phyloP scores from a whole-genome alignment of 768 basidiomycete species.

The Psilocybe subaeruginosa region DNA sequence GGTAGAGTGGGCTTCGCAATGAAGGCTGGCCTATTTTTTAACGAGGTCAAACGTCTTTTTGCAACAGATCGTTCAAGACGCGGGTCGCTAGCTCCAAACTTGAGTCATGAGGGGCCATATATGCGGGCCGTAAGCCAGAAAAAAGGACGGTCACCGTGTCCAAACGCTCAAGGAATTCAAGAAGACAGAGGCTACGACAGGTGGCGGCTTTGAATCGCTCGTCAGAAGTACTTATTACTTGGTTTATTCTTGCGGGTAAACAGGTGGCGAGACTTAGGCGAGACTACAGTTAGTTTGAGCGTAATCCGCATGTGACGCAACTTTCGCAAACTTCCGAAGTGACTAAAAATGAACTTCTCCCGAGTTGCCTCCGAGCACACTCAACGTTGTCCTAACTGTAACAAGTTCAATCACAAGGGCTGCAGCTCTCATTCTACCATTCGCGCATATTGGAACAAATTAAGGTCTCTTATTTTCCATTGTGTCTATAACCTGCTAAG shows the following conservation, averaged over 20 bases:
- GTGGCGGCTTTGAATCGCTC: neutral
- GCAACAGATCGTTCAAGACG: neutral
- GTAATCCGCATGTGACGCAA: no score
- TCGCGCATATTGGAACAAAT: no score
- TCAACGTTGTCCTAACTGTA: no score
- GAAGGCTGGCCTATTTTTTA: neutral
- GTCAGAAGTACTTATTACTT: neutral
- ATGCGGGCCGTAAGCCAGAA: slow-evolving; percentile 6
- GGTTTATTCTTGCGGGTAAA: neutral
- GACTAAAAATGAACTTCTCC: no score
- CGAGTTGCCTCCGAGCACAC: no score
- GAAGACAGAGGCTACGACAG: neutral
- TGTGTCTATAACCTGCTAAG: no score
- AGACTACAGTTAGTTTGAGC: no score
- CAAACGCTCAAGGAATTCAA: neutral
- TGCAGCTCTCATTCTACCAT: no score
- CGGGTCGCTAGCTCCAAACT: neutral
- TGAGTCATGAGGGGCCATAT: neutral
- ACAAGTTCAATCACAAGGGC: no score
- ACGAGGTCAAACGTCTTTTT: neutral
- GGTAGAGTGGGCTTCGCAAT: neutral
- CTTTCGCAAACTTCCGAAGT: no score
- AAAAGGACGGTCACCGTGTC: neutral
- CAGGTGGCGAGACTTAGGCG: neutral
- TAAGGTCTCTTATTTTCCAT: no score